phyloP scores from a whole-genome alignment of 108 stramenopile species.

The Cyclotella sp. region DNA sequence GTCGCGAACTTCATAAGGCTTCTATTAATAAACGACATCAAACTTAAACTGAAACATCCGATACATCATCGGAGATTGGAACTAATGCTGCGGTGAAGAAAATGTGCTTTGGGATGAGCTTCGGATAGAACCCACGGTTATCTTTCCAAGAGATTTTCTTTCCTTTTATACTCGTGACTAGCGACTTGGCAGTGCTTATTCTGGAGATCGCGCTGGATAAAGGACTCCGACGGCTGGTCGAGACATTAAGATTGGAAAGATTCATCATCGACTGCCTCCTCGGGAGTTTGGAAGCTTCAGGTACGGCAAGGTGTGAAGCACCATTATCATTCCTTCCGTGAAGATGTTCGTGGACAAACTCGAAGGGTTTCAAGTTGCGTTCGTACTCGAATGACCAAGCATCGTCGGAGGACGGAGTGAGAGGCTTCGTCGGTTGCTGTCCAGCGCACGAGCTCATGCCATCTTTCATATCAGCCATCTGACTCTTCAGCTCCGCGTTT shows the following conservation, averaged over 20 bases:
- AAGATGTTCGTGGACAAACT: background rate
- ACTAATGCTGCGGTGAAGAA: background rate
- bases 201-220: background rate
- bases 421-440: background rate
- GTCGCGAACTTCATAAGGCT: background rate
- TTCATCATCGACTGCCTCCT: constrained; percentile 5
- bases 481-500: constrained; percentile 20
- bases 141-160: background rate
- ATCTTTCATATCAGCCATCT: constrained; percentile 19
- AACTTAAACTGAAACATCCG: constrained; percentile 9
- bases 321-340: background rate
- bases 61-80: background rate
- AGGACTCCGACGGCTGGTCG: background rate
- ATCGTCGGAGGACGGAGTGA: background rate
- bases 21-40: background rate
- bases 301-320: background rate
- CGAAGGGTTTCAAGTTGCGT: background rate
- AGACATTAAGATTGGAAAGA: background rate
- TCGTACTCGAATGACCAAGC: background rate
- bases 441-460: background rate
- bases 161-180: background rate
- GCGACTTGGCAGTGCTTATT: background rate
- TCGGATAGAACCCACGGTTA: background rate
- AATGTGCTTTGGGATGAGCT: constrained; percentile 8
- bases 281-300: background rate